Evolutionary conservation across 495 filamentous ascomycete species (phyloP).

Genomic region (Neurospora sp.): DNA sequence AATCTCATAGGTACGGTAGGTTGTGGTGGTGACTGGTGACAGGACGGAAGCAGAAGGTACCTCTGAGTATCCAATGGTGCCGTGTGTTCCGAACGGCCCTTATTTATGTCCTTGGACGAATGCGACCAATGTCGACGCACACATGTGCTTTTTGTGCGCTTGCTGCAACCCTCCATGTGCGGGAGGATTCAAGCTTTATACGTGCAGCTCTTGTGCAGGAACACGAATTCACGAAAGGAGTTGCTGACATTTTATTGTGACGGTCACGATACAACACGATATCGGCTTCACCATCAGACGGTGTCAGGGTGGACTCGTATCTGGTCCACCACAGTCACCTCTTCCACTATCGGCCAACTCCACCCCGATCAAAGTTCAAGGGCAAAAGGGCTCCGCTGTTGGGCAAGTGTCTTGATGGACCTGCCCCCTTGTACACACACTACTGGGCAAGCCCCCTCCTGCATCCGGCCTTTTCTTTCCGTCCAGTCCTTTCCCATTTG

Average conservation of each 20-base stretch:
- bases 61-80: background rate
- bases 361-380: background rate
- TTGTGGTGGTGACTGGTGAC: background rate
- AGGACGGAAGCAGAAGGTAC: background rate
- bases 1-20: background rate
- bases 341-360: background rate
- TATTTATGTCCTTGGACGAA: background rate
- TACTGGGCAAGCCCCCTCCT: slow-evolving; percentile 1
- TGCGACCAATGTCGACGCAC: background rate
- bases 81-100: background rate
- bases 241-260: background rate
- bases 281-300: background rate
- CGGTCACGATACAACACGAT: background rate
- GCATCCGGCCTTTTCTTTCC: slow-evolving; percentile 7
- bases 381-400: background rate
- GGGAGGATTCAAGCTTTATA: background rate
- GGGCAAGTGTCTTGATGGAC: background rate
- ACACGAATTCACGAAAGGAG: background rate
- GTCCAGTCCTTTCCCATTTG: slow-evolving; percentile 1
- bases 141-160: background rate
- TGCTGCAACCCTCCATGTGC: background rate
- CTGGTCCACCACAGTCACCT: background rate
- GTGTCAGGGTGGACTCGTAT: background rate
- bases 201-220: background rate
- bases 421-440: slow-evolving; percentile 3